phyloP scores from a whole-genome alignment of 2,329 filamentous ascomycete genomes.

The Ceratocystis variospora region DNA sequence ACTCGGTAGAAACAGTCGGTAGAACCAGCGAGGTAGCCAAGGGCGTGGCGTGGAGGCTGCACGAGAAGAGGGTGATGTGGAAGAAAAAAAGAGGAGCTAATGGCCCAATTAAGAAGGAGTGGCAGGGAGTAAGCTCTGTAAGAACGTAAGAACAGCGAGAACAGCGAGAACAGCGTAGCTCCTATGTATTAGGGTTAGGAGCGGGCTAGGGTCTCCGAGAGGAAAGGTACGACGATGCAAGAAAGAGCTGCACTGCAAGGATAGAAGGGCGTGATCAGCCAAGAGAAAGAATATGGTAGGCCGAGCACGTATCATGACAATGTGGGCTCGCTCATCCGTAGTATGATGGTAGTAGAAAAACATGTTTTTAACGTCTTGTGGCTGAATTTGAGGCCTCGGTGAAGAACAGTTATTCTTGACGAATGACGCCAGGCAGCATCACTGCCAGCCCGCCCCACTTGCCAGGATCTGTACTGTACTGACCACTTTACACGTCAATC shows the following conservation, averaged over 20 bases:
- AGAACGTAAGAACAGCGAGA: too few relatives aligned
- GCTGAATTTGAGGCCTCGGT: neutral
- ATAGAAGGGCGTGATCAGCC: neutral
- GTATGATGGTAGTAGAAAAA: neutral
- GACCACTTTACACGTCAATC: neutral
- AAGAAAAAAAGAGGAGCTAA: conserved; percentile 5
- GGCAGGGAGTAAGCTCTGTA: neutral
- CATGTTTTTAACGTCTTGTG: neutral
- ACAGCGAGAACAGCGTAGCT: neutral
- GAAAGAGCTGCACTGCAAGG: neutral
- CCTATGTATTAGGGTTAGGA: neutral
- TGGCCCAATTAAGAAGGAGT: neutral
- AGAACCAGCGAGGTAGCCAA: neutral
- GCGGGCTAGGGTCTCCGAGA: neutral
- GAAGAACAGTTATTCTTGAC: neutral
- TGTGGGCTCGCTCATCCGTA: neutral
- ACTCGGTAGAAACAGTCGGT: conserved; percentile 4
- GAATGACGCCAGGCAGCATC: neutral
- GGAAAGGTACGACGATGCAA: neutral
- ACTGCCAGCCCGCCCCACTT: neutral
- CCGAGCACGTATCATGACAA: too few relatives aligned
- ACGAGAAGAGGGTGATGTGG: conserved; percentile 20
- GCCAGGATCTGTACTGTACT: neutral
- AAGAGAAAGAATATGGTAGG: neutral
- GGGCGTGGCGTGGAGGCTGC: too few relatives aligned